Evolutionary conservation across 169 alveolate genomes (phyloP).

Genomic region (Plasmodium knowlesi): DNA sequence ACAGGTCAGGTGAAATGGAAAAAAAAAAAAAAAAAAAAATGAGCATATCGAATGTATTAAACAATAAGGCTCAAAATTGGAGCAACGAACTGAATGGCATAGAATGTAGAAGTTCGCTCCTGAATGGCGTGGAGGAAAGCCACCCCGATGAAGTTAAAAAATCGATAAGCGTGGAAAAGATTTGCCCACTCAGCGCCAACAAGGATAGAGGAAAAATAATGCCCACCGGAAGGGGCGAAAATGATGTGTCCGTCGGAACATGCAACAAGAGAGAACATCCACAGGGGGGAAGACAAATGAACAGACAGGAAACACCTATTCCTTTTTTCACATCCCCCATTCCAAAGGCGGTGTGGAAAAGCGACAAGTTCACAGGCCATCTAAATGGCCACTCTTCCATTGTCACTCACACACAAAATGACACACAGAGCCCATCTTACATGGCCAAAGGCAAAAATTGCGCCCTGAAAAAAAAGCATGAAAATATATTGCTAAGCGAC

Average conservation of each 20-base stretch:
- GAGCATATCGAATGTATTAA: neutral
- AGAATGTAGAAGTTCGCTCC: neutral
- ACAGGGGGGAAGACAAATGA: neutral
- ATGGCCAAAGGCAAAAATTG: neutral
- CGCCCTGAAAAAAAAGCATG: neutral
- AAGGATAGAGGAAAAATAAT: neutral
- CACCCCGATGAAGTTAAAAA: neutral
- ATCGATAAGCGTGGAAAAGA: neutral
- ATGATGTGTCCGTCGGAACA: neutral
- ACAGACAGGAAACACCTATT: neutral
- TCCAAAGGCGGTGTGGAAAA: neutral
- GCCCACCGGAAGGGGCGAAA: neutral
- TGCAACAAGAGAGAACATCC: neutral
- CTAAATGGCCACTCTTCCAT: neutral
- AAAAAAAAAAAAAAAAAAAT: neutral
- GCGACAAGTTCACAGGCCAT: neutral
- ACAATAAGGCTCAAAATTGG: neutral
- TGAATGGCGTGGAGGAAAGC: neutral
- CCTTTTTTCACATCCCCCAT: neutral
- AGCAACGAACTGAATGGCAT: neutral
- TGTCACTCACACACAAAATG: neutral
- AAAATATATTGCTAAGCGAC: neutral
- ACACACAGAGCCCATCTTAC: neutral
- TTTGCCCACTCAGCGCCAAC: neutral
- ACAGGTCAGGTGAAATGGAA: neutral